phyloP scores from a whole-genome alignment of 2,329 filamentous ascomycete genomes.

The Aspergillus pseudoviridinutans region DNA sequence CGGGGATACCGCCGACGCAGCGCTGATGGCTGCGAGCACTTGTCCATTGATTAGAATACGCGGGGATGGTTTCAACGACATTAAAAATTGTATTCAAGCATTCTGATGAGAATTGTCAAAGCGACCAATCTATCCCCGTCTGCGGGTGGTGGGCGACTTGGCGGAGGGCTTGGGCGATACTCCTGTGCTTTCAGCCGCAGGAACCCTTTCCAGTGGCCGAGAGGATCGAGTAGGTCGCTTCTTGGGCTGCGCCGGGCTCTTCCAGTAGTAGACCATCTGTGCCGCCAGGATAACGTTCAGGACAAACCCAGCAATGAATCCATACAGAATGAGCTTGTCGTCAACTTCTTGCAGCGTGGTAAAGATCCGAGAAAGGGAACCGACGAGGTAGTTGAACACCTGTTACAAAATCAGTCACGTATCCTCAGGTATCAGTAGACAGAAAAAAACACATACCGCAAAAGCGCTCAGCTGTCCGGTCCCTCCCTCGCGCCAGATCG shows the following conservation, averaged over 20 bases:
- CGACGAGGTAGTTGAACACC: slow-evolving; percentile 97
- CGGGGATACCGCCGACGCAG: slow-evolving; percentile 35
- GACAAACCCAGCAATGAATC: slow-evolving; percentile 85
- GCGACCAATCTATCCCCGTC: slow-evolving; percentile 45
- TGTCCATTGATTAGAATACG: background rate
- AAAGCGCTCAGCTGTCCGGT: slow-evolving; percentile 97
- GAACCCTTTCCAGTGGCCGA: slow-evolving; percentile 25
- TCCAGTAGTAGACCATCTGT: slow-evolving; percentile 98
- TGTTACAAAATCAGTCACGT: slow-evolving; percentile 34
- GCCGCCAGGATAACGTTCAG: slow-evolving; percentile 81
- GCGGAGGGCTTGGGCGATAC: slow-evolving; percentile 38
- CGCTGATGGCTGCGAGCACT: slow-evolving; percentile 14
- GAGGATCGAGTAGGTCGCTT: slow-evolving; percentile 31
- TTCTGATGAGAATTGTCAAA: background rate
- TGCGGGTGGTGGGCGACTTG: slow-evolving; percentile 54
- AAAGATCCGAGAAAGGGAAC: slow-evolving; percentile 91
- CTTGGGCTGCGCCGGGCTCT: slow-evolving; percentile 48
- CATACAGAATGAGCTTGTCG: slow-evolving; percentile 92
- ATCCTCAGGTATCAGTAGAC: background rate
- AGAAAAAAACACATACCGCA: slow-evolving; percentile 64
- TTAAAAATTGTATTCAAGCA: background rate
- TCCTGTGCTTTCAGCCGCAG: slow-evolving; percentile 37
- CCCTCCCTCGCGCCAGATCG: slow-evolving; percentile 78
- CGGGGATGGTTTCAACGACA: background rate
- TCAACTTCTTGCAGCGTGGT: slow-evolving; percentile 97